Conservation (phyloP, 176 grass and related monocot species). For the Bonia amplexicaulis region DNA sequence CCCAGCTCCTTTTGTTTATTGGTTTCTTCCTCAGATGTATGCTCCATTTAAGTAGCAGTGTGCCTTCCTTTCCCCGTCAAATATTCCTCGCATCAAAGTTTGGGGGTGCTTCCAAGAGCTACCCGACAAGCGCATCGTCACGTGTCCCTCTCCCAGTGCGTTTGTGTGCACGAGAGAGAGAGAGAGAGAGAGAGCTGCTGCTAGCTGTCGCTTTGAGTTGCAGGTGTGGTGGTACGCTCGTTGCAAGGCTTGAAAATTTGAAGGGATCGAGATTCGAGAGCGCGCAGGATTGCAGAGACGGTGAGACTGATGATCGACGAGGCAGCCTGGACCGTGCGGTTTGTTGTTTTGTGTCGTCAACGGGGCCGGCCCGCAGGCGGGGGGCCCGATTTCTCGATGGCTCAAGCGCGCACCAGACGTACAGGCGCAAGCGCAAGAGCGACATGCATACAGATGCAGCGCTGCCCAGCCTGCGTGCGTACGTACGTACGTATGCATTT, state of each 20-base stretch:
- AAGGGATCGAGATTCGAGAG: background rate
- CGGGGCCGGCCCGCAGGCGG: background rate
- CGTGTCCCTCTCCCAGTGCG: conserved; percentile 39
- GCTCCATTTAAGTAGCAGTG: background rate
- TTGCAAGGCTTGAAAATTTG: background rate
- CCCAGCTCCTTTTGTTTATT: background rate
- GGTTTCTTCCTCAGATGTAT: background rate
- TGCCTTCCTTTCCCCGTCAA: conserved; percentile 23
- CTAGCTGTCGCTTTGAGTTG: background rate
- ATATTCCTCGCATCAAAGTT: conserved; percentile 46
- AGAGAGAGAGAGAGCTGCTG: background rate
- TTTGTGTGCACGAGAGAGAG: background rate
- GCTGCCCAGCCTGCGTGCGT: background rate
- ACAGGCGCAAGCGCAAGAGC: too few relatives aligned
- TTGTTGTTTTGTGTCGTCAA: conserved; percentile 37
- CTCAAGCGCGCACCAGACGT: background rate
- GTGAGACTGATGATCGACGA: background rate
- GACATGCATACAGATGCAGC: background rate
- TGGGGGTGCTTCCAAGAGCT: conserved; percentile 30
- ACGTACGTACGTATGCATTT: background rate
- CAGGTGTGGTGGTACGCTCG: background rate
- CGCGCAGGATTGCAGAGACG: background rate
- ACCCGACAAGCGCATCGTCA: conserved; percentile 34
- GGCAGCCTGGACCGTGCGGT: background rate
- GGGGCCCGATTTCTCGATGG: background rate